Percentiles rank a stretch among this genome's conserved stretches.
Evolutionary conservation across 495 filamentous ascomycete species (phyloP).

Genomic region (Trichoderma asperelloides): DNA sequence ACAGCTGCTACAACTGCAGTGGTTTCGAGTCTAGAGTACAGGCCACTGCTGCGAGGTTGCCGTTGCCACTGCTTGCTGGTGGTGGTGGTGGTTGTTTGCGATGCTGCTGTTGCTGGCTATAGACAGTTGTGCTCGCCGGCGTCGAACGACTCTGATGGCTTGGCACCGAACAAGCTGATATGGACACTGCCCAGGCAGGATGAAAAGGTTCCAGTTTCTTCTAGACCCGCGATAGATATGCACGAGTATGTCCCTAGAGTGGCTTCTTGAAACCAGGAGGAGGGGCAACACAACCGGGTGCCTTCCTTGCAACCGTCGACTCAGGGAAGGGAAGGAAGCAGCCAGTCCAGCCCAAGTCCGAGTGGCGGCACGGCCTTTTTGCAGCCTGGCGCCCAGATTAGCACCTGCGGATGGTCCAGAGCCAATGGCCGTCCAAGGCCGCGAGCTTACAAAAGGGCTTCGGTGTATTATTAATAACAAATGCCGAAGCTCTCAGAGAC

Average conservation of each 20-base stretch:
- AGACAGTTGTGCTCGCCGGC: too few relatives aligned
- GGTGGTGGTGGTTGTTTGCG: neutral
- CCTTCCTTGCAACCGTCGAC: neutral
- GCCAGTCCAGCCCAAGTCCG: neutral
- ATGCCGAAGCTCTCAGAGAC: too few relatives aligned
- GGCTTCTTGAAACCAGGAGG: neutral
- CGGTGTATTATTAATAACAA: too few relatives aligned
- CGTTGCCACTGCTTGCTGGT: neutral
- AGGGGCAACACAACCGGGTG: neutral
- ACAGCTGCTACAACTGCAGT: neutral
- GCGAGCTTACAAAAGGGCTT: too few relatives aligned
- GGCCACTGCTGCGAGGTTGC: neutral
- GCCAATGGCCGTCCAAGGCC: neutral
- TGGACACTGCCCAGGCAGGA: too few relatives aligned
- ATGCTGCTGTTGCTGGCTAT: too few relatives aligned
- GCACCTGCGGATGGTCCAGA: neutral
- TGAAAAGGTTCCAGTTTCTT: too few relatives aligned
- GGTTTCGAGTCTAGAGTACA: neutral
- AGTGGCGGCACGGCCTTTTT: neutral
- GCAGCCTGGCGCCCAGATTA: neutral
- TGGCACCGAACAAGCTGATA: too few relatives aligned
- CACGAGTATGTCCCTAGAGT: neutral
- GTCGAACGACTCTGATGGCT: too few relatives aligned
- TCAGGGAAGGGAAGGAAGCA: neutral
- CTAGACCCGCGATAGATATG: too few relatives aligned